Evolutionary conservation across 1,284 basidiomycete genomes (phyloP).

Genomic region (Pterulicium gracile): DNA sequence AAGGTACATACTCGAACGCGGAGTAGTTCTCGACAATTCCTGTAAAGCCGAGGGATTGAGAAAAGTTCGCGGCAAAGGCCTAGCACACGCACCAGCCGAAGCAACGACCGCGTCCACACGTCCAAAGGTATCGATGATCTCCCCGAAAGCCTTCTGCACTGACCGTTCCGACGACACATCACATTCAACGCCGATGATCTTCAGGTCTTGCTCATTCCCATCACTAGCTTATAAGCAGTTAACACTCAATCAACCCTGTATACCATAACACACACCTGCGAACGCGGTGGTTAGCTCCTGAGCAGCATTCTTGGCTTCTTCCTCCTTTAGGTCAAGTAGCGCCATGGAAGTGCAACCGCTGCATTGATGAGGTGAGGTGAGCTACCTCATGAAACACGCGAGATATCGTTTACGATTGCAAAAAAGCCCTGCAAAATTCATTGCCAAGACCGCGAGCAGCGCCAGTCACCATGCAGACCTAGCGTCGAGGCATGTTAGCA

Average conservation of each 20-base stretch:
- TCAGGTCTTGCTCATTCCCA: slow-evolving; percentile 48
- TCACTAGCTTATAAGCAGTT: slow-evolving; percentile 51
- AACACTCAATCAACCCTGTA: slow-evolving; percentile 22
- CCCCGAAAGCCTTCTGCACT: slow-evolving; percentile 64
- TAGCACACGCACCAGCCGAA: slow-evolving; percentile 58
- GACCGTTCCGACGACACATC: slow-evolving; percentile 80
- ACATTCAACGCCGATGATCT: slow-evolving; percentile 73
- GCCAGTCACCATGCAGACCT: slow-evolving; percentile 93
- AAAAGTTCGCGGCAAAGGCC: slow-evolving; percentile 5
- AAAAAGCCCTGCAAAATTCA: slow-evolving; percentile 82
- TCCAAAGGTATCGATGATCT: slow-evolving; percentile 68
- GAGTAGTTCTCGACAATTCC: slow-evolving; percentile 90
- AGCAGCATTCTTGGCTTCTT: slow-evolving; percentile 65
- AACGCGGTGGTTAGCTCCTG: slow-evolving; percentile 50
- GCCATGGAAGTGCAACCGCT: slow-evolving; percentile 78
- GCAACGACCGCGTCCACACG: slow-evolving; percentile 80
- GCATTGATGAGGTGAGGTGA: slow-evolving; percentile 8
- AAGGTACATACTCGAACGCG: slow-evolving; percentile 61
- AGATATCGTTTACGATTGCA: slow-evolving; percentile 55
- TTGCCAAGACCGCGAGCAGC: slow-evolving; percentile 85
- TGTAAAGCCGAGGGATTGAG: slow-evolving; percentile 15
- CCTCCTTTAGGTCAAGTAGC: slow-evolving; percentile 76
- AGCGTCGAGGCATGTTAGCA: slow-evolving; percentile 7
- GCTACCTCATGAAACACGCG: slow-evolving; percentile 3
- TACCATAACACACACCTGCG: slow-evolving; percentile 32